Base-by-base conservation (phyloP, 2,329 filamentous ascomycete genomes). In the Ophiostoma ips region DNA sequence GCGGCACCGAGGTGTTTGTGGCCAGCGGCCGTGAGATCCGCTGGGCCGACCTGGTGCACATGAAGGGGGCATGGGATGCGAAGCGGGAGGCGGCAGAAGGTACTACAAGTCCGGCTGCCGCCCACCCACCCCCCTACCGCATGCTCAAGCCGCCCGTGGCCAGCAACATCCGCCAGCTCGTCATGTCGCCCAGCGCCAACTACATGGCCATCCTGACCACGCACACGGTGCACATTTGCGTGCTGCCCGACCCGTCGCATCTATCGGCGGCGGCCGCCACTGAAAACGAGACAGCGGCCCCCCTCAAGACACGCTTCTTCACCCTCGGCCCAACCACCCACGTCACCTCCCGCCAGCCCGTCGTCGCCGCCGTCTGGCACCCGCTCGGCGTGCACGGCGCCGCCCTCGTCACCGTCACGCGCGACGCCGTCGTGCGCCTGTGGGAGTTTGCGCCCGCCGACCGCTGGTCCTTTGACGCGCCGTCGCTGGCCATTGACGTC, bases 251-350 rank as follows among this genome's bases (percentile, higher is more conserved):
- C 57, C 71, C 83, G 1, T 79, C 83, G 9, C 83, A 89, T 59
- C 77, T 95, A 8, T 28, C 24, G 24, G 24, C 4, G 8, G 24
- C 24, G 8, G 24, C 24, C 4, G 4, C 24, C 5, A 28, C 24
- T 5, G 24, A n/a, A n/a, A n/a, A n/a, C n/a, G n/a, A n/a, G n/a
- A n/a, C 24, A 28, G 24, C 24, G 8, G 24, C 24, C 24, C 78
- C 82, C 5, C 72, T 95, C 59, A 86, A 85, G 60, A 73, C 89
- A 30, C 94, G 87, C 64, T 87, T 87, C 49, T 94, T 87, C 67
- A 90, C 90, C 18, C 73, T 96, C n/a, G 90, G 90, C 1, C 88
- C 89, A 30, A 94, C 87, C 3, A 88, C 84, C 3, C 90, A 96
- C 65, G 87, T 95, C 46, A 83, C 89, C 46, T 87, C 90, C 44